phyloP scores from a whole-genome alignment of 805 yeast genomes.

The Soucietia sequanensis region DNA sequence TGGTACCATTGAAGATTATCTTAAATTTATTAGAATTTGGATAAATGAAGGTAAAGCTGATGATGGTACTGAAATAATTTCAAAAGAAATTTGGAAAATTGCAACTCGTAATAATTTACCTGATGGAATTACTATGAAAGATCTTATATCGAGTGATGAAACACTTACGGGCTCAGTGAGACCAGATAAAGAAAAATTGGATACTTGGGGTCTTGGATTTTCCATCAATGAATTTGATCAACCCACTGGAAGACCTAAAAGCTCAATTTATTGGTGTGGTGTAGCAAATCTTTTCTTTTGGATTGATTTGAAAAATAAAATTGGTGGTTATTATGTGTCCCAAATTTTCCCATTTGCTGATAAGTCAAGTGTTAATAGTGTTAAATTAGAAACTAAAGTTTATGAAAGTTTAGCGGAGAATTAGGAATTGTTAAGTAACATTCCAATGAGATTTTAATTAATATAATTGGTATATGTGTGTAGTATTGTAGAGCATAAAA shows the following conservation, averaged over 20 bases:
- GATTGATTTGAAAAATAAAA: constrained; percentile 37
- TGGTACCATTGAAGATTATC: constrained; percentile 39
- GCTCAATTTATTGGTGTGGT: constrained; percentile 42
- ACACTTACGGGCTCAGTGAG: constrained; percentile 12
- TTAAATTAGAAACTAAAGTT: constrained; percentile 12
- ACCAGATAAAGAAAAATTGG: constrained; percentile 19
- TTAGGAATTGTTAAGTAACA: too few relatives aligned
- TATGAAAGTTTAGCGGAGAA: constrained; percentile 11
- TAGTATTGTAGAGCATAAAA: too few relatives aligned
- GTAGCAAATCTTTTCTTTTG: constrained; percentile 39
- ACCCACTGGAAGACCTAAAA: constrained; percentile 35
- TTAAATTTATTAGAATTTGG: constrained; percentile 36
- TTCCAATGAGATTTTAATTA: too few relatives aligned
- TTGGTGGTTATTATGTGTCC: constrained; percentile 39
- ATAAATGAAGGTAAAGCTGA: constrained; percentile 40
- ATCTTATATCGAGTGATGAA: constrained; percentile 11
- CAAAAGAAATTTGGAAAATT: constrained; percentile 25
- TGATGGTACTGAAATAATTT: constrained; percentile 31
- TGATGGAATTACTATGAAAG: constrained; percentile 13
- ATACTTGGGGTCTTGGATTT: constrained; percentile 30
- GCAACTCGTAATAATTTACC: constrained; percentile 35
- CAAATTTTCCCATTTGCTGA: constrained; percentile 36
- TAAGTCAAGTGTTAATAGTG: constrained; percentile 3
- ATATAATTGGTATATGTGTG: too few relatives aligned
- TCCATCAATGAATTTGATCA: constrained; percentile 20